Evolutionary conservation across 2,329 filamentous ascomycete genomes (phyloP).

Genomic region (Cercospora beticola): DNA sequence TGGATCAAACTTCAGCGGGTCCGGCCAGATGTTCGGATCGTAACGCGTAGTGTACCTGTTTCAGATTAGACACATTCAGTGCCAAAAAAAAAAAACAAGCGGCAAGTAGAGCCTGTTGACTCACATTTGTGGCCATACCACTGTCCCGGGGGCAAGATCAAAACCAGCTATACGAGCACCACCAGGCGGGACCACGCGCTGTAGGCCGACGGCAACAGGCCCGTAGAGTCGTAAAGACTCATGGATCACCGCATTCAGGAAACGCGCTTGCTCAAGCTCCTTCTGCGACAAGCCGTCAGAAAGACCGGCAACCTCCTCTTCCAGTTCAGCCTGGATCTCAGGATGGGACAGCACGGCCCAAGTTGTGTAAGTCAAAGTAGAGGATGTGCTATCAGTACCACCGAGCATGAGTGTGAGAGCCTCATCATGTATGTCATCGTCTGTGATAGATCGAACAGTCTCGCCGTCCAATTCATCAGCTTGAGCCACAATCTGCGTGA

Average conservation of each 20-base stretch:
- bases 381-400: conserved; percentile 33
- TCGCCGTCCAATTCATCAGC: conserved; percentile 20
- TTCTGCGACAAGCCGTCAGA: conserved; percentile 22
- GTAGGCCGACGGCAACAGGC: conserved; percentile 39
- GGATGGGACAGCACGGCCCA: conserved; percentile 33
- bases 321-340: conserved; percentile 24
- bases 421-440: conserved; percentile 30
- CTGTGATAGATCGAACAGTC: conserved; percentile 23
- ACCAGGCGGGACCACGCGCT: conserved; percentile 40
- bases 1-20: conserved; percentile 21
- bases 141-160: conserved; percentile 20
- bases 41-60: conserved; percentile 23
- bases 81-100: no score
- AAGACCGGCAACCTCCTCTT: conserved; percentile 28
- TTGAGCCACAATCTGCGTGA: conserved; percentile 25
- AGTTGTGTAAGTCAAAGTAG: conserved; percentile 32
- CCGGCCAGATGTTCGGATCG: conserved; percentile 23
- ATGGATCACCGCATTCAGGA: conserved; percentile 42
- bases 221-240: conserved; percentile 43
- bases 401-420: conserved; percentile 31
- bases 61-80: background rate
- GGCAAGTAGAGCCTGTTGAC: background rate
- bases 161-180: conserved; percentile 30
- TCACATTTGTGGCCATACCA: conserved; percentile 25
- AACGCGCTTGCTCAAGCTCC: conserved; percentile 36